These are phyloP conservation scores for Gossypium anomalum DNA, from an alignment of 345 rosid species.

Conservation along the genomic window DNA sequence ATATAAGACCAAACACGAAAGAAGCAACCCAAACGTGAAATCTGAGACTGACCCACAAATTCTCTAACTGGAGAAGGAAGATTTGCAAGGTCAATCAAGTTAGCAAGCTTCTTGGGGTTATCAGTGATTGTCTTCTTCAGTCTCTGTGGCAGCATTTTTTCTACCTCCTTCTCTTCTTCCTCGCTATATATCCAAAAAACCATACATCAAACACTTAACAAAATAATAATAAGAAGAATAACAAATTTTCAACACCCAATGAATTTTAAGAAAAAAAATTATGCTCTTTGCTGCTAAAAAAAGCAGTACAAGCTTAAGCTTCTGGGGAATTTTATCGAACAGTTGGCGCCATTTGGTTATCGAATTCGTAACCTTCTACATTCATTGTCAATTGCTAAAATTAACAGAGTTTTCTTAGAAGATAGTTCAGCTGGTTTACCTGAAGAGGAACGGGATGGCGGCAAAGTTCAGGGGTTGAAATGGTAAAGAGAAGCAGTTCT, in stretches of 20 bases:
- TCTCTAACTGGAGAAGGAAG: constrained; percentile 79
- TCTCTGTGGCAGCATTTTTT: constrained; percentile 62
- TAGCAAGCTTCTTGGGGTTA: constrained; percentile 79
- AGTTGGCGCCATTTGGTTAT: background rate
- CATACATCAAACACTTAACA: background rate
- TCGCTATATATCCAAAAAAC: background rate
- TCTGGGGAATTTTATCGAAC: constrained; percentile 12
- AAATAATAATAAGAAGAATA: background rate
- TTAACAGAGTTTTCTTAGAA: background rate
- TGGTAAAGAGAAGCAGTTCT: background rate
- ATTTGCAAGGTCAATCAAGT: constrained; percentile 81
- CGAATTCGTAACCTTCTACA: background rate
- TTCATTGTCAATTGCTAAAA: background rate
- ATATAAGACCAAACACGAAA: constrained; percentile 86
- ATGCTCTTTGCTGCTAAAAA: background rate
- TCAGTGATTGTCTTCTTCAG: constrained; percentile 63
- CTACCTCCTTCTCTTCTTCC: constrained; percentile 16
- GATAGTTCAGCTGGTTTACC: constrained; percentile 5
- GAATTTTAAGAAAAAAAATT: too few relatives aligned
- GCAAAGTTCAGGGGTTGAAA: background rate
- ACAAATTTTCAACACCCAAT: background rate
- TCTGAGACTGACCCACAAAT: constrained; percentile 87
- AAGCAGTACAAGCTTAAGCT: background rate
- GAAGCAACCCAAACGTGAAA: constrained; percentile 86
- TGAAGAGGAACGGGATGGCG: background rate